Conservation (phyloP, 2,329 filamentous ascomycete species). For the Aureobasidium leucospermi region DNA sequence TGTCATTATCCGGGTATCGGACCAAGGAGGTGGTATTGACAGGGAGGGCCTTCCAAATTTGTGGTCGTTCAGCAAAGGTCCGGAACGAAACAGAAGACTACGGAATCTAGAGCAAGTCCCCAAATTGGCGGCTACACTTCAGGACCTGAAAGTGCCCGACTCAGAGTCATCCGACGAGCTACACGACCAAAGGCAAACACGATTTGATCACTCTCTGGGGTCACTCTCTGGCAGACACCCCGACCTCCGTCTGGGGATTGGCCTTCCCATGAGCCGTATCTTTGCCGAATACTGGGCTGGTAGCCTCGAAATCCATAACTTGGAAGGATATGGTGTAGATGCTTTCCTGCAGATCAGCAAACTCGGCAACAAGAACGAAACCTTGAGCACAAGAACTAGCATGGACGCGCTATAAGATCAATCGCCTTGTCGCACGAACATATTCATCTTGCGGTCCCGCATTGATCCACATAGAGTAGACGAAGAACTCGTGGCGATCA, state of each 20-base stretch:
- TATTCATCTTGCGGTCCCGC: no score
- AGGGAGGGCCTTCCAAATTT: slow-evolving; percentile 78
- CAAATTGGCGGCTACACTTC: slow-evolving; percentile 85
- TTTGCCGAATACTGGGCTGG: slow-evolving; percentile 99
- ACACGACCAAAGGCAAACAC: slow-evolving; percentile 4
- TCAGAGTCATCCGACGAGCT: background rate
- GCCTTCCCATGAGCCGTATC: slow-evolving; percentile 83
- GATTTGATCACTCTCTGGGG: slow-evolving; percentile 61
- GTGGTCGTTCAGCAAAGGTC: slow-evolving; percentile 96
- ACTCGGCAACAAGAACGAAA: slow-evolving; percentile 95
- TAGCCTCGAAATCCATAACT: slow-evolving; percentile 77
- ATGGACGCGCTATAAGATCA: slow-evolving; percentile 41
- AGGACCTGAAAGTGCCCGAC: slow-evolving; percentile 58
- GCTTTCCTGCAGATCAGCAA: slow-evolving; percentile 95
- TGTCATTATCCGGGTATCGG: slow-evolving; percentile 92
- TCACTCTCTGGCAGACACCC: slow-evolving; percentile 77
- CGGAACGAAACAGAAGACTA: slow-evolving; percentile 67
- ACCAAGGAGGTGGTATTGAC: slow-evolving; percentile 87
- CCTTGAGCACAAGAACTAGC: slow-evolving; percentile 57
- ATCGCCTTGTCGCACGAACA: no score
- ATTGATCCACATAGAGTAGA: no score
- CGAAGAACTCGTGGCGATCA: no score
- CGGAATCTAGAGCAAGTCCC: slow-evolving; percentile 81
- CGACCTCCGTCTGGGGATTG: slow-evolving; percentile 83
- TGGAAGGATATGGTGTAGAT: slow-evolving; percentile 94